These are phyloP conservation scores for Rozella allomycis DNA, from an alignment of 371 early-diverging fungal genomes.

Conservation along the genomic window DNA sequence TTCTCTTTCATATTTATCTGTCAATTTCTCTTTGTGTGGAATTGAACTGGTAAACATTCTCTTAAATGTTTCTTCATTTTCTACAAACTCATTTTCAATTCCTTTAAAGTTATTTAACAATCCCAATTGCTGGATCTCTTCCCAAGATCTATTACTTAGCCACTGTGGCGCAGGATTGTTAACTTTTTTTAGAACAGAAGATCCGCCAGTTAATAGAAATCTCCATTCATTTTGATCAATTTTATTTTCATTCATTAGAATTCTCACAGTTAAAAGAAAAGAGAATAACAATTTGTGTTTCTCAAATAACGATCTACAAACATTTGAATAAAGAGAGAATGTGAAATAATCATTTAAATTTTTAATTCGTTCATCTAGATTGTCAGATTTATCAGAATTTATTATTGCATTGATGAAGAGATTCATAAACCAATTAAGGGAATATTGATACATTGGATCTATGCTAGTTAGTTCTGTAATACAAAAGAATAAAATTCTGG, in stretches of 20 bases:
- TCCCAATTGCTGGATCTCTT: constrained; percentile 15
- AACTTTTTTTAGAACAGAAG: constrained; percentile 6
- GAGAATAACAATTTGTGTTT: constrained; percentile 33
- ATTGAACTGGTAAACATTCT: constrained; percentile 20
- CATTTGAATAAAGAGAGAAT: constrained; percentile 28
- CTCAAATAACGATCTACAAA: constrained; percentile 32
- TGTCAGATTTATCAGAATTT: constrained; percentile 25
- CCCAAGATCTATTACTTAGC: constrained; percentile 21
- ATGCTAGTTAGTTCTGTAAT: constrained; percentile 31
- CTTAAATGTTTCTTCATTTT: constrained; percentile 9
- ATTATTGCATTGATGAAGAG: constrained; percentile 23
- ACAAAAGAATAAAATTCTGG: constrained; percentile 34
- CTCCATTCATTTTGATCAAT: constrained; percentile 31
- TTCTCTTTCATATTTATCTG: constrained; percentile 13
- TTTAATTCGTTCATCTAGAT: constrained; percentile 17
- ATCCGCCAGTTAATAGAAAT: constrained; percentile 23
- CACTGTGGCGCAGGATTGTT: constrained; percentile 28
- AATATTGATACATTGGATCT: constrained; percentile 41
- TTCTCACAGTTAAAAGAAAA: constrained; percentile 24
- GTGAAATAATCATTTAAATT: constrained; percentile 36
- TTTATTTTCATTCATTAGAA: constrained; percentile 29
- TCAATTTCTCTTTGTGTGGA: constrained; percentile 23
- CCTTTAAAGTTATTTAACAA: constrained; percentile 12
- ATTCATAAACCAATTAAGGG: constrained; percentile 35
- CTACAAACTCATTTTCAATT: constrained; percentile 15